Conservation (phyloP, 192 early-diverging fungal species). For the Diversispora epigaea region DNA sequence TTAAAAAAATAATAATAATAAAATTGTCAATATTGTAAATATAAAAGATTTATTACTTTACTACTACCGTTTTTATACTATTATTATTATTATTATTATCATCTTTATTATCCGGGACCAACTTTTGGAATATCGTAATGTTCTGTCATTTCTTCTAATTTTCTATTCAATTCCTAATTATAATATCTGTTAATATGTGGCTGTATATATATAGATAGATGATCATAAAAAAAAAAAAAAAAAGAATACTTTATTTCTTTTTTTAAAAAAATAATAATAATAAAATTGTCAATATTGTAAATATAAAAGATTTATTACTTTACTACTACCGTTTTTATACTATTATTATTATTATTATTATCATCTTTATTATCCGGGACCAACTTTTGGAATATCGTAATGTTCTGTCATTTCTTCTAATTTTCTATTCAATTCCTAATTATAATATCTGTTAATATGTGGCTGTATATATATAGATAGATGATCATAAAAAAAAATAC, state of each 20-base stretch:
- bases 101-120: constrained; percentile 33
- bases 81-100: no score
- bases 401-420: constrained; percentile 74
- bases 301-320: no score
- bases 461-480: not conserved
- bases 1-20: no score
- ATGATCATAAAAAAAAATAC: constrained; percentile 18
- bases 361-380: constrained; percentile 18
- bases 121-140: constrained; percentile 85
- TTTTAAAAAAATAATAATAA: no score
- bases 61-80: no score
- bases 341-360: no score
- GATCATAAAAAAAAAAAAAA: no score
- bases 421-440: constrained; percentile 70
- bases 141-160: constrained; percentile 71
- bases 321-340: no score
- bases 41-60: no score
- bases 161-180: constrained; percentile 66
- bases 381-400: constrained; percentile 82
- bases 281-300: no score
- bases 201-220: not conserved
- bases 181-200: not conserved
- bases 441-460: not conserved
- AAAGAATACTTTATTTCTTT: no score
- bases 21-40: no score